Conservation (phyloP, 2,329 filamentous ascomycete genomes). For the Lomentospora prolificans region DNA sequence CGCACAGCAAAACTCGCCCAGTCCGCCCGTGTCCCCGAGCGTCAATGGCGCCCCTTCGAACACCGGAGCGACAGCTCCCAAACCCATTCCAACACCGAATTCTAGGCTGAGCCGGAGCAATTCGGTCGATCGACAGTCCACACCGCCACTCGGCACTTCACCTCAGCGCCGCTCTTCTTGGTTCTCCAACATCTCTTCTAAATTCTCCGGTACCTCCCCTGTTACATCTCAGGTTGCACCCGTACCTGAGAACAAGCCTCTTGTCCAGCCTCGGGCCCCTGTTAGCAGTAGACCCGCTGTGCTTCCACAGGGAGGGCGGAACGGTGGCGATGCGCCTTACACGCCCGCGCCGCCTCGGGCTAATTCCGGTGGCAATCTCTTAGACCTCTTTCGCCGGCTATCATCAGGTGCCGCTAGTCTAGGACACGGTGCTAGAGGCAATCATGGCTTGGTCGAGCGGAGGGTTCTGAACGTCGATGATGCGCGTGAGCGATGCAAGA, state of each 20-base stretch:
- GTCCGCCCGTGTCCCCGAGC: background rate
- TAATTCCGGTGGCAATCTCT: conserved; percentile 60
- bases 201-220: conserved; percentile 57
- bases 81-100: background rate
- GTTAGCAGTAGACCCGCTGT: conserved; percentile 43
- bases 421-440: conserved; percentile 36
- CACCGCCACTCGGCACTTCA: conserved; percentile 16
- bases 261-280: conserved; percentile 2
- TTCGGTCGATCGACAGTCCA: conserved; percentile 12
- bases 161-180: conserved; percentile 64
- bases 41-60: background rate
- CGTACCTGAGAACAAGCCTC: conserved; percentile 9
- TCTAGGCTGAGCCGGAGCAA: conserved; percentile 5
- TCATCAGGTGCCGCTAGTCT: conserved; percentile 54
- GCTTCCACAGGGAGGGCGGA: conserved; percentile 44
- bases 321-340: conserved; percentile 55
- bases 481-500: conserved; percentile 66
- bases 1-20: background rate
- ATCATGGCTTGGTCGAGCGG: conserved; percentile 68
- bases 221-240: conserved; percentile 17
- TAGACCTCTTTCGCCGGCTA: conserved; percentile 73
- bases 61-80: background rate
- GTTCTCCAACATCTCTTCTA: conserved; percentile 88
- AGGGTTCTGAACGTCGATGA: conserved; percentile 77
- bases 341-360: conserved; percentile 65